Conservation (phyloP, 192 early-diverging fungal genomes). For the Irineochytrium annulatum region DNA sequence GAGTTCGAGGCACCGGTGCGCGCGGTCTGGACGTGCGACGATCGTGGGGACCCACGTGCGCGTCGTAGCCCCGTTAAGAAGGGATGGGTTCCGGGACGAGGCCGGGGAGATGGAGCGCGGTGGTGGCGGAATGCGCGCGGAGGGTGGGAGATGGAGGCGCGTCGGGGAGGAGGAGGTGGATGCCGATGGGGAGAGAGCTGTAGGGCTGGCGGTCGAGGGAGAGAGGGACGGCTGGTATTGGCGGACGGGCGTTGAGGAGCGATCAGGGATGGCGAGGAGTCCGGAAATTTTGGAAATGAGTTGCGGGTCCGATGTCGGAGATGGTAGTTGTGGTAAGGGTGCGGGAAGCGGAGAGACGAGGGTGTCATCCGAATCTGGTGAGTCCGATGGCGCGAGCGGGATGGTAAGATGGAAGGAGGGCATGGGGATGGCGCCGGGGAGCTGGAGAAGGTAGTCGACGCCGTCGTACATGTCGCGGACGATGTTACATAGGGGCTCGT, state of each 20-base stretch:
- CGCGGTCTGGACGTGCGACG: background rate
- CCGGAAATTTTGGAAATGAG: too few relatives aligned
- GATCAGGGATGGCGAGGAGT: too few relatives aligned
- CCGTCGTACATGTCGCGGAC: constrained; percentile 25
- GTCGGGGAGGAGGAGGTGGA: background rate
- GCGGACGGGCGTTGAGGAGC: too few relatives aligned
- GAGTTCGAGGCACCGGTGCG: constrained; percentile 2
- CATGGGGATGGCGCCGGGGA: constrained; percentile 42
- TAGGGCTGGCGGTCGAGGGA: background rate
- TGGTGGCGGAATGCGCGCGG: too few relatives aligned
- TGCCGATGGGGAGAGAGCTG: background rate
- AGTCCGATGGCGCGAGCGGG: background rate
- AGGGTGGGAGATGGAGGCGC: background rate
- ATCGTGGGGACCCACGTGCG: background rate
- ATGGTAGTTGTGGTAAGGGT: too few relatives aligned
- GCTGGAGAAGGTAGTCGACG: constrained; percentile 33
- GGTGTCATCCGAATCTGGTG: too few relatives aligned
- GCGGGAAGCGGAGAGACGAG: too few relatives aligned
- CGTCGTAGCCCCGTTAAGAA: background rate
- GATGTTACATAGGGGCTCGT: constrained; percentile 16
- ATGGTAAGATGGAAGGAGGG: constrained; percentile 26
- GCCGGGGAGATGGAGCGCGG: too few relatives aligned
- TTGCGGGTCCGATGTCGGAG: too few relatives aligned
- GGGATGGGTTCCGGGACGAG: background rate
- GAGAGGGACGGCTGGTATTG: background rate